Percentiles rank a stretch among this genome's conserved stretches.
These are phyloP conservation scores for Euptelea pleiosperma DNA, from an alignment of 164 flowering plant species.

Conservation along the genomic window DNA sequence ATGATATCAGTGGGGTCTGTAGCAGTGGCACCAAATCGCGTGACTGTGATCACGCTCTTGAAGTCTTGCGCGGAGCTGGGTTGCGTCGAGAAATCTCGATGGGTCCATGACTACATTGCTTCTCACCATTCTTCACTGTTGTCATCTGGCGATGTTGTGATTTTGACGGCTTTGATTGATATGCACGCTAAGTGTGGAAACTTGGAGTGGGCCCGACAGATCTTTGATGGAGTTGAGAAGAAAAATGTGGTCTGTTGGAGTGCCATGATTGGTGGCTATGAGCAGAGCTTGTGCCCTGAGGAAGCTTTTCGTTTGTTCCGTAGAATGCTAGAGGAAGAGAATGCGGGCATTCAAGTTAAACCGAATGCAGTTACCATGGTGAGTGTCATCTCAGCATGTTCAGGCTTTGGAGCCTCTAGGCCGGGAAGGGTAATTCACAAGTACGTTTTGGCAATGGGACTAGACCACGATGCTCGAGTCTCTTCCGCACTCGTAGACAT, in stretches of 20 bases:
- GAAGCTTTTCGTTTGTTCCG: conserved; percentile 23
- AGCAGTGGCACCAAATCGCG: conserved; percentile 15
- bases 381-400: conserved; percentile 27
- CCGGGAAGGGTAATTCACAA: conserved; percentile 22
- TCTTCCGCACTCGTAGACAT: conserved; percentile 64
- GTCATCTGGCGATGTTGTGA: conserved; percentile 11
- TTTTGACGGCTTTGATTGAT: conserved; percentile 27
- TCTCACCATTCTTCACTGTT: conserved; percentile 6
- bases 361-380: conserved; percentile 29
- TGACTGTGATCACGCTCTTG: conserved; percentile 19
- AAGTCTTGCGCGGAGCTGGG: conserved; percentile 26
- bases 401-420: conserved; percentile 23
- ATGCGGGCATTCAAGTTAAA: neutral
- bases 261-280: conserved; percentile 31
- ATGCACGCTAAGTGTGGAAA: conserved; percentile 28
- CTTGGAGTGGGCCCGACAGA: conserved; percentile 15
- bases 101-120: conserved; percentile 14
- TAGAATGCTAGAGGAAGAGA: conserved; percentile 20
- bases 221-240: conserved; percentile 18
- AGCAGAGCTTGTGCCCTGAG: conserved; percentile 18
- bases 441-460: conserved; percentile 14
- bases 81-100: conserved; percentile 11
- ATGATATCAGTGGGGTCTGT: conserved; percentile 17
- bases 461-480: conserved; percentile 15
- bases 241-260: conserved; percentile 36